Base-by-base conservation (phyloP, 306 rosid genomes). In the Cucurbita argyrosperma region DNA sequence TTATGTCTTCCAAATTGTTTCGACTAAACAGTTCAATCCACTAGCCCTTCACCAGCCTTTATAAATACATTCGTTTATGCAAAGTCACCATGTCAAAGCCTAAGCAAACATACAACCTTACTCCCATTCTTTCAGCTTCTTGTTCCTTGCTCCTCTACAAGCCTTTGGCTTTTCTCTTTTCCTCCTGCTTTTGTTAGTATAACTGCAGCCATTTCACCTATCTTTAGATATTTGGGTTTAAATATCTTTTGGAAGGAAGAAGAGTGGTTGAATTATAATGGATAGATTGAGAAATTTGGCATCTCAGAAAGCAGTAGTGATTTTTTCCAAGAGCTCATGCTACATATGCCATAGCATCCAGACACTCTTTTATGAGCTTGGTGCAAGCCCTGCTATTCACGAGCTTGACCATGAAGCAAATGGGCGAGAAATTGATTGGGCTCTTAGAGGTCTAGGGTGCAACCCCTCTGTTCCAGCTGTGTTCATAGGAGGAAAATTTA, bases 391-490 rank as follows among this genome's bases (percentile, higher is more conserved):
- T 10, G 97, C 90, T 19, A 84, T 91, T 65, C 96, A 95, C 55
- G 99, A 95, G 83, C 83, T 95, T 45, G 99, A 95, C 76, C 93
- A 79, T 16, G 87, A 82, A 43, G 78, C 85, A 13, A 78, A 83
- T 79, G 99, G 99, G 19, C 88, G 83, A 78, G 97, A 95, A 81
- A 88, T 95, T 89, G 99, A 95, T 60, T 52, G 83, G 79, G 99
- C 99, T 68, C 70, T 95, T 53, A 78, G 84, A 77, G 81, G 89
- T 79, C 65, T 91, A 71, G 96, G 99, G 3, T 91, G 97, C 76
- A 95, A 81, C 72, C 96, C 99, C 80, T 82, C 92, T 60, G 92
- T 95, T 46, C 99, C 99, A 51, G 97, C 99, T 49, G 95, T 95
- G 62, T 95, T 95, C 82, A 86, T 95, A 2, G 99, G 99, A 46